These are phyloP conservation scores for Trypanosoma avium DNA, from an alignment of 208 protist genomes.

Conservation along the genomic window DNA sequence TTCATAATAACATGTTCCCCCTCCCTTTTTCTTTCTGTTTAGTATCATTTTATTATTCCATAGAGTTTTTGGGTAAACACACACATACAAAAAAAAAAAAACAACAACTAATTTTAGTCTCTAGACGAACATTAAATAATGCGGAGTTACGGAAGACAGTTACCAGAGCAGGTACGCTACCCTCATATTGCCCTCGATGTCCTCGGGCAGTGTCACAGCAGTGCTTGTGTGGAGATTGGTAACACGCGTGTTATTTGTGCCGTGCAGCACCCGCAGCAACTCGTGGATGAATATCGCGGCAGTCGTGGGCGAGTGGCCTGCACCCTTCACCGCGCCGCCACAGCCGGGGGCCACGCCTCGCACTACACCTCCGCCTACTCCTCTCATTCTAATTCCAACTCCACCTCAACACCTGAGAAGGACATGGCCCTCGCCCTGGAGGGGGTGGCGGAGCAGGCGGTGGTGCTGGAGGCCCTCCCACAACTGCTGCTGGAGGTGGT, in stretches of 20 bases:
- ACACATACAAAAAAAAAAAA: neutral
- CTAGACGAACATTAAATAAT: conserved; percentile 19
- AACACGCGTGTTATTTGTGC: conserved; percentile 78
- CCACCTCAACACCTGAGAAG: conserved; percentile 34
- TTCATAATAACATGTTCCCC: too few species aligned
- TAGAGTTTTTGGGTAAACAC: neutral
- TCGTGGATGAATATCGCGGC: conserved; percentile 83
- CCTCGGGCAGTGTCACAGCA: conserved; percentile 78
- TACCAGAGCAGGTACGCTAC: conserved; percentile 47
- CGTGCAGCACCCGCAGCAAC: conserved; percentile 82
- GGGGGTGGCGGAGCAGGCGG: conserved; percentile 76
- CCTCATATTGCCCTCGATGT: conserved; percentile 70
- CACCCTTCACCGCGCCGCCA: conserved; percentile 44
- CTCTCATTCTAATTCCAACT: too few species aligned
- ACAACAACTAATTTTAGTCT: neutral
- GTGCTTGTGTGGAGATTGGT: conserved; percentile 76
- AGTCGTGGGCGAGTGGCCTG: conserved; percentile 66
- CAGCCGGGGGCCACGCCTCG: too few species aligned
- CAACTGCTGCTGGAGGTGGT: conserved; percentile 77
- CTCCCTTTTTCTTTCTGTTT: too few species aligned
- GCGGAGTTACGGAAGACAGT: conserved; percentile 28
- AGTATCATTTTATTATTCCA: too few species aligned
- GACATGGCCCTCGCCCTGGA: conserved; percentile 75
- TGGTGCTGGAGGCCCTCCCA: conserved; percentile 68
- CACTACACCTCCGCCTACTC: too few species aligned